Conservation (phyloP, 805 yeast genomes). For the Wickerhamiella lipophila region DNA sequence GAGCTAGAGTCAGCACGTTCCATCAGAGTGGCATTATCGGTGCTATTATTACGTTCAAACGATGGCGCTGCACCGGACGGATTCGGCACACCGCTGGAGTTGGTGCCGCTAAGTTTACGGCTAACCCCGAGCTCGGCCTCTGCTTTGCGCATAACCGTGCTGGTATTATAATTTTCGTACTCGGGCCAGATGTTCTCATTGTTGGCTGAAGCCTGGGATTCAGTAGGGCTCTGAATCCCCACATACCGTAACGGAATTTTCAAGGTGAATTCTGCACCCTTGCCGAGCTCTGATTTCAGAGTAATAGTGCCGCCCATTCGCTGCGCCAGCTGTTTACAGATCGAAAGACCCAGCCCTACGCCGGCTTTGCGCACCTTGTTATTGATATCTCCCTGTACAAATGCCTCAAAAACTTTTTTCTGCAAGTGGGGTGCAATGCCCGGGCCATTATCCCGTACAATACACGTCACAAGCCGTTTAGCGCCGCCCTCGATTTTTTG, state of each 20-base stretch:
- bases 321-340: conserved; percentile 78
- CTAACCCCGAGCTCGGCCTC: conserved; percentile 12
- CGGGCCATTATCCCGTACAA: conserved; percentile 84
- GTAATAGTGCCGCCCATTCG: conserved; percentile 84
- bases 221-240: background rate
- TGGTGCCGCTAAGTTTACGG: conserved; percentile 1
- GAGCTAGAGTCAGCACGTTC: background rate
- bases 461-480: conserved; percentile 51
- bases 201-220: background rate
- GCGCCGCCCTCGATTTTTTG: conserved; percentile 23
- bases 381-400: conserved; percentile 85
- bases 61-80: background rate
- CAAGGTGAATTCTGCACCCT: conserved; percentile 75
- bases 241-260: conserved; percentile 35
- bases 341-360: conserved; percentile 82
- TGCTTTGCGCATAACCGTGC: conserved; percentile 12
- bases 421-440: conserved; percentile 80
- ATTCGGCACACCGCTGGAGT: background rate
- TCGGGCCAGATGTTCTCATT: conserved; percentile 14
- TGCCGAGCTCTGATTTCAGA: conserved; percentile 59
- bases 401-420: conserved; percentile 83
- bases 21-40: background rate
- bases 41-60: background rate
- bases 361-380: conserved; percentile 91
- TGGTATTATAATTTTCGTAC: conserved; percentile 14